phyloP scores from a whole-genome alignment of 345 rosid species.

The Physaria fendleri region DNA sequence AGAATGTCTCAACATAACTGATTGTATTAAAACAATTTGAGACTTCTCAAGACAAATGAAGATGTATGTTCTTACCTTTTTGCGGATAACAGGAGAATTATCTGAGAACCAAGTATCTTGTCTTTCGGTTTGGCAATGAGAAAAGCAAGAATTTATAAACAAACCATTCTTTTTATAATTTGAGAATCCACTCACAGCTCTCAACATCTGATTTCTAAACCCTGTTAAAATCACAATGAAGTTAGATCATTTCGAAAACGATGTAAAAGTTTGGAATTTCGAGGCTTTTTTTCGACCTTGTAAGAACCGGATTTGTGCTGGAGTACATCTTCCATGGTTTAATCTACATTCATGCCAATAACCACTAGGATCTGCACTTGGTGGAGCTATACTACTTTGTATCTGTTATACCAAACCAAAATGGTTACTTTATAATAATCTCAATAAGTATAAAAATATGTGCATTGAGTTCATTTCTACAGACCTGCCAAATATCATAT shows the following conservation, averaged over 20 bases:
- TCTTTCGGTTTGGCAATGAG: conserved; percentile 94
- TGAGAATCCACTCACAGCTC: conserved; percentile 50
- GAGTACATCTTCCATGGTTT: conserved; percentile 68
- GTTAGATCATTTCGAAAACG: not conserved
- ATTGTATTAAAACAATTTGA: not conserved
- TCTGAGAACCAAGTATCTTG: conserved; percentile 93
- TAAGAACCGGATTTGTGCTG: conserved; percentile 59
- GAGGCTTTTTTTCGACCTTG: conserved; percentile 46
- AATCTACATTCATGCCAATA: conserved; percentile 79
- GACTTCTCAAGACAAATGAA: not conserved
- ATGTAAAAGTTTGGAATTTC: not conserved
- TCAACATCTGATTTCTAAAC: conserved; percentile 79
- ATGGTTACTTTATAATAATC: not conserved
- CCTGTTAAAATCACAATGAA: conserved; percentile 32
- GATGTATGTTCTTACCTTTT: conserved; percentile 46
- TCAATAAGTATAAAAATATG: not conserved
- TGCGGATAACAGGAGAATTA: conserved; percentile 62
- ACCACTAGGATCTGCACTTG: conserved; percentile 86
- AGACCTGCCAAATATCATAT: conserved; percentile 96
- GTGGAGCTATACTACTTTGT: conserved; percentile 87
- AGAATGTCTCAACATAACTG: too few species aligned
- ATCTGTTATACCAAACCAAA: conserved; percentile 39
- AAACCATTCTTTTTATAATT: conserved; percentile 60
- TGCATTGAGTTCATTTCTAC: not conserved
- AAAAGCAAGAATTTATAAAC: conserved; percentile 88